Conservation (phyloP, 2,329 filamentous ascomycete species). For the Trichoderma sp. region DNA sequence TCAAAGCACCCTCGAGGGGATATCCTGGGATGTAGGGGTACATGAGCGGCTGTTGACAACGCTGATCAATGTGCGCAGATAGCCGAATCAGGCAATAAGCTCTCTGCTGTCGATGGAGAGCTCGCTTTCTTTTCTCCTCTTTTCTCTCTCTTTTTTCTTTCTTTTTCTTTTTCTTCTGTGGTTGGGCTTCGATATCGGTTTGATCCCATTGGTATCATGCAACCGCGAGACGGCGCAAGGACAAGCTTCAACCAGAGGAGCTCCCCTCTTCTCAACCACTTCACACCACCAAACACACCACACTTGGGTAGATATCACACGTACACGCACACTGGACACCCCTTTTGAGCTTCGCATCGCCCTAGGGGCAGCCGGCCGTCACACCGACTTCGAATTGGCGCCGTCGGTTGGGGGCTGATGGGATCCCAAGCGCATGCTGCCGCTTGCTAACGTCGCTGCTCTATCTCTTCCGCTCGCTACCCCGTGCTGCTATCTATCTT, state of each 20-base stretch:
- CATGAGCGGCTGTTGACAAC: too few relatives aligned
- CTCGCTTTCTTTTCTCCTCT: not conserved
- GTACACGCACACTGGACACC: conserved; percentile 1
- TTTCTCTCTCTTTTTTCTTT: too few relatives aligned
- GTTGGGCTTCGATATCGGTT: not conserved
- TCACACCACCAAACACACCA: too few relatives aligned
- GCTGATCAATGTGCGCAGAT: not conserved
- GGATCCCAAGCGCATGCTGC: conserved; percentile 13
- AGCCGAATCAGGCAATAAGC: conserved; percentile 20
- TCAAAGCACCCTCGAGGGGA: not conserved
- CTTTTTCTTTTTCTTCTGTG: not conserved
- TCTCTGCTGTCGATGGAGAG: not conserved
- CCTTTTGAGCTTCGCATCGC: conserved; percentile 2
- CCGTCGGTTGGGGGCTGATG: conserved; percentile 21
- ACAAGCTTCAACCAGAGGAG: not conserved
- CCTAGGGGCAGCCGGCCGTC: conserved; percentile 1
- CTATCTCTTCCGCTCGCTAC: too few relatives aligned
- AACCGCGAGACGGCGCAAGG: not conserved
- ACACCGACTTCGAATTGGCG: conserved; percentile 26
- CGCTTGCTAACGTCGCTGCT: not conserved
- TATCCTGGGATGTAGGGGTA: too few relatives aligned
- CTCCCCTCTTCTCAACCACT: not conserved
- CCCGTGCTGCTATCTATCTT: too few relatives aligned
- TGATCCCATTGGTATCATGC: not conserved
- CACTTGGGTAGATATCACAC: not conserved